phyloP scores from a whole-genome alignment of 768 basidiomycete genomes.

The Flagelloscypha sp. region DNA sequence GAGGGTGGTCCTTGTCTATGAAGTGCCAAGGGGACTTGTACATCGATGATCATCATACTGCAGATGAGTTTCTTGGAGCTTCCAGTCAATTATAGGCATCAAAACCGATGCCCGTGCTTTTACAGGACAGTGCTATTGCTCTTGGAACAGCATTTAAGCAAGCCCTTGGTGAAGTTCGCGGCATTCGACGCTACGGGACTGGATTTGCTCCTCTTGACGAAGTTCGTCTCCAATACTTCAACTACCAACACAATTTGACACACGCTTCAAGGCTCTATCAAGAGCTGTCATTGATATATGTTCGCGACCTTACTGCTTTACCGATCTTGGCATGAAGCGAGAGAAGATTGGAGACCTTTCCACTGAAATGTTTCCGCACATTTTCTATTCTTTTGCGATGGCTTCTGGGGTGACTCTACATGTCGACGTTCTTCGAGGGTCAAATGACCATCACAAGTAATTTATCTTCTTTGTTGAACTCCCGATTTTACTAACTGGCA shows the following conservation, averaged over 20 bases:
- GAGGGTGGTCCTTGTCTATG: conserved; percentile 85
- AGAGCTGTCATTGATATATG: conserved; percentile 98
- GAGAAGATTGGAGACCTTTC: conserved; percentile 94
- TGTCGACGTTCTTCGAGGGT: conserved; percentile 87
- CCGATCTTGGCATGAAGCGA: conserved; percentile 77
- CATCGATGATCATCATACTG: conserved; percentile 98
- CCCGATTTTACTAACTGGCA: neutral
- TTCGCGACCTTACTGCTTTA: conserved; percentile 91
- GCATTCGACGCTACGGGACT: conserved; percentile 91
- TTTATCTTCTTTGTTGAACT: conserved; percentile 14
- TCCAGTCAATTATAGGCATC: conserved; percentile 12
- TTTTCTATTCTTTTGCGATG: conserved; percentile 97
- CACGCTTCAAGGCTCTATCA: conserved; percentile 66
- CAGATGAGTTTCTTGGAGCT: conserved; percentile 63
- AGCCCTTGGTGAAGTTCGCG: conserved; percentile 89
- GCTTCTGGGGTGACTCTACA: conserved; percentile 92
- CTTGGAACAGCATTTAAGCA: conserved; percentile 88
- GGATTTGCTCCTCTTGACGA: conserved; percentile 97
- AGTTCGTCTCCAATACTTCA: conserved; percentile 33
- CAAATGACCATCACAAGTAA: conserved; percentile 97
- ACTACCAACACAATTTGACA: conserved; percentile 3
- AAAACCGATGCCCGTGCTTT: conserved; percentile 13
- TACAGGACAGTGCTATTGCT: conserved; percentile 86
- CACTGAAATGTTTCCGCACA: conserved; percentile 96
- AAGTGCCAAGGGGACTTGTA: conserved; percentile 92